Evolutionary conservation across 2,329 filamentous ascomycete species (phyloP), one percentile per base, ranked within the genome.

Genomic region (Clathrospora elynae): DNA sequence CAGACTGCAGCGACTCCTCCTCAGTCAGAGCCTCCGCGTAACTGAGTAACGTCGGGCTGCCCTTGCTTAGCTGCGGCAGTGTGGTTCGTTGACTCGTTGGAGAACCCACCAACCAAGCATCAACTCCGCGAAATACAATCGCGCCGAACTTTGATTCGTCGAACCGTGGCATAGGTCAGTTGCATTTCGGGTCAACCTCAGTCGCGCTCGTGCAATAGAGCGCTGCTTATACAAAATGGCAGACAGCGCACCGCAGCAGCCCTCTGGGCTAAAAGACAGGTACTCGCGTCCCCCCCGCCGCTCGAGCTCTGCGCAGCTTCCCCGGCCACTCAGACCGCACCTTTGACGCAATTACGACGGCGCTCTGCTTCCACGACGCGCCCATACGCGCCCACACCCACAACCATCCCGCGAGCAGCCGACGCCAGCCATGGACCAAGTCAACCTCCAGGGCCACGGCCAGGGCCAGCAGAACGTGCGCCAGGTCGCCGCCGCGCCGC

Each of bases 401-500:
- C 57, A 28, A 46, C 31, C 42, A 42, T 46, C 46, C 33, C 28
- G 13, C 24, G 26, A 38, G 37, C 49, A 53, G 39, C 57, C 58
- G 37, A 44, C 47, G 42, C 43, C 51, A 47, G 52, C 45, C 57
- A 71, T 71, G 68, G 68, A 71, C 39, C 65, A 67, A 44, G 54
- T 66, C 38, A 65, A 62, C 56, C 63, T 67, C 51, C 62, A 64
- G 43, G 57, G 51, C 41, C 64, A 68, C 49, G 56, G 57, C 57
- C 64, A 69, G 57, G 56, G 57, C 57, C 64, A 69, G 57, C 66
- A 69, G 51, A 66, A 70, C 53, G 63, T 66, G 62, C 68, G 61
- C 60, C 66, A 65, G 43, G 55, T 58, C 35, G 59, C 64, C 23
- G 66, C 66, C 25, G 67, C 54, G 38, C 71, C 64, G 43, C 73